These are phyloP conservation scores for Kwoniella bestiolae DNA, from an alignment of 768 basidiomycete species.

Conservation along the genomic window DNA sequence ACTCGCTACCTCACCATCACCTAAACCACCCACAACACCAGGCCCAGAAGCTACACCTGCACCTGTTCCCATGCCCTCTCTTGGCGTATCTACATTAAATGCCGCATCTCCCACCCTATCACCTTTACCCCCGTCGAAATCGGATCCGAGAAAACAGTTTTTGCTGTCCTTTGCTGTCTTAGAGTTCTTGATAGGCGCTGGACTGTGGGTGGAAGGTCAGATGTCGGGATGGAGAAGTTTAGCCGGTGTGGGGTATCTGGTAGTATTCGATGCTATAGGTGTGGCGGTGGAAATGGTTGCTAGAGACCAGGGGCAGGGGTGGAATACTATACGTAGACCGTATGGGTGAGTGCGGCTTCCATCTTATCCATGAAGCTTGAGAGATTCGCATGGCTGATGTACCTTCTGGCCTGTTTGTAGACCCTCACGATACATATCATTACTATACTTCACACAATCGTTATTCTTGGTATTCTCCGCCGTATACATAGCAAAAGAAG, in stretches of 20 bases:
- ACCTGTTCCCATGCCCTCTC: constrained; percentile 47
- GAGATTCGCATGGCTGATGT: too few relatives aligned
- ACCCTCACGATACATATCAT: constrained; percentile 49
- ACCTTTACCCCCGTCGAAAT: constrained; percentile 25
- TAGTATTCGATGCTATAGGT: constrained; percentile 91
- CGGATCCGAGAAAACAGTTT: constrained; percentile 36
- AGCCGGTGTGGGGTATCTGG: constrained; percentile 93
- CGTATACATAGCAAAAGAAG: constrained; percentile 96
- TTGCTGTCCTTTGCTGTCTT: constrained; percentile 46
- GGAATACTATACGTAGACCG: constrained; percentile 58
- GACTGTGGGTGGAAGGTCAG: constrained; percentile 86
- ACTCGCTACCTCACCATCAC: constrained; percentile 25
- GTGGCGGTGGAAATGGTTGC: constrained; percentile 63
- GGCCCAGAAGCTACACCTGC: constrained; percentile 38
- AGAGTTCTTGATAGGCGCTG: constrained; percentile 60
- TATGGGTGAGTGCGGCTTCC: constrained; percentile 65
- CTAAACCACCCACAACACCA: constrained; percentile 16
- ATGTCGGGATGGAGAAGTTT: constrained; percentile 80
- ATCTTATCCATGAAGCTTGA: constrained; percentile 44
- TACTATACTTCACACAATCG: constrained; percentile 79
- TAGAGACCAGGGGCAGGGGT: constrained; percentile 46
- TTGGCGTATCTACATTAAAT: constrained; percentile 27
- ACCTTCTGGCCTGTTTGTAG: too few relatives aligned
- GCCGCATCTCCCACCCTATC: constrained; percentile 30
- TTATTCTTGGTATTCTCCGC: constrained; percentile 93